A percentile compares a stretch with the other conserved stretches of the same genome.
phyloP scores from a whole-genome alignment of 2,329 filamentous ascomycete species.

The Alternaria conjuncta region DNA sequence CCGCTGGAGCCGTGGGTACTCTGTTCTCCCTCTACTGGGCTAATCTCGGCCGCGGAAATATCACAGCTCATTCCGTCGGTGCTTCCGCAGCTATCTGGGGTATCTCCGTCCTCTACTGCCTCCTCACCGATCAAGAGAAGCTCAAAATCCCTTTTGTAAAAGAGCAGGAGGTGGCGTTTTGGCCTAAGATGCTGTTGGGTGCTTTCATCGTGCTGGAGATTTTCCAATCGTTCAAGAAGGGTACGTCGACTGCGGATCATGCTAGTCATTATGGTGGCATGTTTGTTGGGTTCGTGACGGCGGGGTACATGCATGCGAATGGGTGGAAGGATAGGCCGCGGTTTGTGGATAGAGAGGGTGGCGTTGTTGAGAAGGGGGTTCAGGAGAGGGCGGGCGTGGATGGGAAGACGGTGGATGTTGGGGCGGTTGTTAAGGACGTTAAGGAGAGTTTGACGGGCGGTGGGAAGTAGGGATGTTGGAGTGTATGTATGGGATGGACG shows the following conservation, averaged over 20 bases:
- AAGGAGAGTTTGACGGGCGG: slow-evolving; percentile 40
- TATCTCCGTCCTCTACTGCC: slow-evolving; percentile 35
- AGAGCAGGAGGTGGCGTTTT: slow-evolving; percentile 35
- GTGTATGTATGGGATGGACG: neutral
- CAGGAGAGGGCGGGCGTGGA: slow-evolving; percentile 18
- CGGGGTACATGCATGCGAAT: slow-evolving; percentile 34
- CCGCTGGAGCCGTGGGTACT: slow-evolving; percentile 43
- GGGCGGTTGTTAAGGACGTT: slow-evolving; percentile 37
- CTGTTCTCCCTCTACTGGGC: slow-evolving; percentile 42
- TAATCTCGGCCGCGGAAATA: slow-evolving; percentile 37
- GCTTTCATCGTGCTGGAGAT: slow-evolving; percentile 38
- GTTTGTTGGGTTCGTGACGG: slow-evolving; percentile 29
- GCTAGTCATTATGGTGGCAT: slow-evolving; percentile 48
- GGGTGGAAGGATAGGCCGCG: slow-evolving; percentile 29
- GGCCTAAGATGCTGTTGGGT: slow-evolving; percentile 37
- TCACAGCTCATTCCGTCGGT: slow-evolving; percentile 39
- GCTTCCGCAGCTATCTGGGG: slow-evolving; percentile 46
- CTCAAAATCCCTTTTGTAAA: slow-evolving; percentile 42
- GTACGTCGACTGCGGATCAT: slow-evolving; percentile 36
- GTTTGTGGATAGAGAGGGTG: neutral
- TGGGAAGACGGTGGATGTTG: slow-evolving; percentile 33
- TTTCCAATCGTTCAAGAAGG: slow-evolving; percentile 16
- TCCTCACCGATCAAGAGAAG: slow-evolving; percentile 40
- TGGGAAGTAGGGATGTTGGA: neutral
- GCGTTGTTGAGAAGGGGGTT: neutral